Evolutionary conservation across 805 yeast species (phyloP).

Genomic region (Soucietia sequanensis): DNA sequence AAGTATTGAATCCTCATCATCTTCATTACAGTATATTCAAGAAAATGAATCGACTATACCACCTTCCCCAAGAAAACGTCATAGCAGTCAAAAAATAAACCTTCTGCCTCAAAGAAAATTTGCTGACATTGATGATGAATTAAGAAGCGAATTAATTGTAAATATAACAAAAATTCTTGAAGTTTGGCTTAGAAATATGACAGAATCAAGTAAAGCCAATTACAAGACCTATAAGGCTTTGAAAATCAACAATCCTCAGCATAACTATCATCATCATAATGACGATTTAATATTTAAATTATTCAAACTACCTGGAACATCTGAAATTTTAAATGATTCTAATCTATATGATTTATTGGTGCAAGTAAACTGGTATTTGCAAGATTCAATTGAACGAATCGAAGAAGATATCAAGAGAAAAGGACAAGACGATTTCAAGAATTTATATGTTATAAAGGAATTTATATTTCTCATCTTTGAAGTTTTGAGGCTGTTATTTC

Average conservation of each 20-base stretch:
- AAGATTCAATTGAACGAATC: constrained; percentile 12
- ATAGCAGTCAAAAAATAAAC: background rate
- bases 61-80: constrained; percentile 2
- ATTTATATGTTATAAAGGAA: constrained; percentile 23
- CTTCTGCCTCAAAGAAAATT: constrained; percentile 7
- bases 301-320: constrained; percentile 17
- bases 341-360: constrained; percentile 15
- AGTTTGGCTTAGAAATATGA: constrained; percentile 19
- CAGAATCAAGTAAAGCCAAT: constrained; percentile 3
- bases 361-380: constrained; percentile 15
- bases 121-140: constrained; percentile 18
- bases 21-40: background rate
- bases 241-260: background rate
- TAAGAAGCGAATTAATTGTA: constrained; percentile 18
- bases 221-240: background rate
- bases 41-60: background rate
- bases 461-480: constrained; percentile 23
- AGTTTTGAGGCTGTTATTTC: constrained; percentile 19
- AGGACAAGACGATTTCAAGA: constrained; percentile 5
- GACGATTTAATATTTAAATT: constrained; percentile 10
- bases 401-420: background rate
- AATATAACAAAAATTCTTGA: constrained; percentile 22
- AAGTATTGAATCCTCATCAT: constrained; percentile 1
- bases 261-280: too few relatives aligned
- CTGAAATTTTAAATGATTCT: constrained; percentile 10